A percentile compares a stretch with the other conserved stretches of the same genome.
These are phyloP conservation scores for Eucalyptus leucophloia DNA, from an alignment of 345 rosid genomes.

Conservation along the genomic window DNA sequence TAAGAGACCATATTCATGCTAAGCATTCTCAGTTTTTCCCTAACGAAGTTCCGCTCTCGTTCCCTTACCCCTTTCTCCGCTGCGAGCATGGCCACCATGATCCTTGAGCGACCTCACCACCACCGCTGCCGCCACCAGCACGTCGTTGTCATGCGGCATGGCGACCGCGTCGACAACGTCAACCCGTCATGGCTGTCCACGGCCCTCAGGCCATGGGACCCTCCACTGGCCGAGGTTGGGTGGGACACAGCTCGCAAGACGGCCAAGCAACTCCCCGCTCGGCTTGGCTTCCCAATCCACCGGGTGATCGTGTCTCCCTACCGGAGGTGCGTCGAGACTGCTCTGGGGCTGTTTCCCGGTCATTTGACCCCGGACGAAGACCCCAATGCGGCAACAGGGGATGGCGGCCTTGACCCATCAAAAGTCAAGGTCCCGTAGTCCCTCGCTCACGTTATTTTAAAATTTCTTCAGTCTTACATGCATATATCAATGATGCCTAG, in stretches of 20 bases:
- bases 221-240: conserved; percentile 50
- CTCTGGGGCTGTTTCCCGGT: conserved; percentile 46
- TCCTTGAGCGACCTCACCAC: neutral
- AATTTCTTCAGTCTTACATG: neutral
- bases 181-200: conserved; percentile 43
- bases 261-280: conserved; percentile 32
- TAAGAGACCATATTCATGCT: neutral
- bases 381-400: conserved; percentile 4
- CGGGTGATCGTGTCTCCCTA: conserved; percentile 86
- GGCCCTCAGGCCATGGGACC: conserved; percentile 78
- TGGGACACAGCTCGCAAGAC: conserved; percentile 35
- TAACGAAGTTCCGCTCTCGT: neutral
- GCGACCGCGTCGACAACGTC: conserved; percentile 66
- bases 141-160: conserved; percentile 89
- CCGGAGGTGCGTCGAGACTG: conserved; percentile 80
- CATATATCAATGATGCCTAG: neutral
- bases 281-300: conserved; percentile 58
- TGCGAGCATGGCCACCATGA: neutral
- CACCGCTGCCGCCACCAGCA: conserved; percentile 24
- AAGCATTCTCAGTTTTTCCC: neutral
- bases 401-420: conserved; percentile 27
- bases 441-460: neutral
- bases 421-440: conserved; percentile 45
- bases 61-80: neutral
- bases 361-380: conserved; percentile 34